These are phyloP conservation scores for Fusarium decemcellulare DNA, from an alignment of 2,329 filamentous ascomycete species.

Conservation along the genomic window DNA sequence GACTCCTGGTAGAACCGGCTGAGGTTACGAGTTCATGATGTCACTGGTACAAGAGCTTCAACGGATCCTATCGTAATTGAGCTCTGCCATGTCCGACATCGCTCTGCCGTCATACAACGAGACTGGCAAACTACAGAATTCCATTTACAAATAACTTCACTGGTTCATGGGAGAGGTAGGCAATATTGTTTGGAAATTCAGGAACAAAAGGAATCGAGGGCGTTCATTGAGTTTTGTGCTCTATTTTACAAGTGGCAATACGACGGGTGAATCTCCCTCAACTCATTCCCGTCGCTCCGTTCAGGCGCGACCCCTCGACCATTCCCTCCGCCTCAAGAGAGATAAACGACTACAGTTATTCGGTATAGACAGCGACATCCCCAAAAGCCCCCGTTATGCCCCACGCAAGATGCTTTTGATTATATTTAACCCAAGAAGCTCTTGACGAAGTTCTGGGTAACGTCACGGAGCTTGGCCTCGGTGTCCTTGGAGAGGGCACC, in stretches of 20 bases:
- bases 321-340: conserved; percentile 62
- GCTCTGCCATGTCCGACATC: background rate
- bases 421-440: conserved; percentile 78
- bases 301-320: conserved; percentile 62
- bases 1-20: background rate
- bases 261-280: conserved; percentile 62
- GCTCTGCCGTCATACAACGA: background rate
- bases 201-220: conserved; percentile 73
- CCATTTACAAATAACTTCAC: too few species aligned
- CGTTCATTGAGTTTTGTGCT: conserved; percentile 72
- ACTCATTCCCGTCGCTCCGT: conserved; percentile 60
- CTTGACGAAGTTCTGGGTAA: conserved; percentile 89
- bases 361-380: conserved; percentile 65
- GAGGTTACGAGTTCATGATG: conserved; percentile 35
- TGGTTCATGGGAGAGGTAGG: too few species aligned
- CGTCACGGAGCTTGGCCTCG: conserved; percentile 85
- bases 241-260: conserved; percentile 75
- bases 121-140: too few species aligned
- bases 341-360: conserved; percentile 61
- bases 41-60: conserved; percentile 31
- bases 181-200: conserved; percentile 5
- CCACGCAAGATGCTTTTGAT: conserved; percentile 48
- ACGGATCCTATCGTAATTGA: background rate
- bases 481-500: conserved; percentile 95
- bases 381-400: conserved; percentile 51